Percentiles rank a stretch among this genome's conserved stretches.
Conservation (phyloP, 306 rosid species). For the Rosa chinensis region DNA sequence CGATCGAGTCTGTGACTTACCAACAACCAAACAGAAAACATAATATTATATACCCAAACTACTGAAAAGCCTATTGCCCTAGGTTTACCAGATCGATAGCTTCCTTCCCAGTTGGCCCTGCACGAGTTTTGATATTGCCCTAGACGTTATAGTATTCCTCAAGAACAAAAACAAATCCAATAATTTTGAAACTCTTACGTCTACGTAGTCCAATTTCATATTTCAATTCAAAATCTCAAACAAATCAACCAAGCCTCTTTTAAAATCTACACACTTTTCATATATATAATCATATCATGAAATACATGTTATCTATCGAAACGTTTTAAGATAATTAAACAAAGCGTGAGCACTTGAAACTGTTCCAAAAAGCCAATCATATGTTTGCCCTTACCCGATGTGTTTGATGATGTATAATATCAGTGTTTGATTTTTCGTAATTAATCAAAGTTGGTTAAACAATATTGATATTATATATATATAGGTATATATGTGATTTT, state of each 20-base stretch:
- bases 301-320: not conserved
- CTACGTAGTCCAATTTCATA: not conserved
- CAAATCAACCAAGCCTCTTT: not conserved
- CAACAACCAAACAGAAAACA: not conserved
- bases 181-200: not conserved
- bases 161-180: not conserved
- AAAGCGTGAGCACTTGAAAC: not conserved
- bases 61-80: not conserved
- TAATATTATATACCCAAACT: too few species aligned
- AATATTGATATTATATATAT: not conserved
- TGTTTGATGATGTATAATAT: not conserved
- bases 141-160: not conserved
- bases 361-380: not conserved
- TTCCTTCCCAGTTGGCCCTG: not conserved
- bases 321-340: not conserved
- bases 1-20: not conserved
- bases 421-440: not conserved
- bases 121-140: not conserved
- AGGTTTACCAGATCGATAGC: not conserved
- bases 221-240: not conserved
- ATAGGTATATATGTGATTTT: not conserved
- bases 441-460: not conserved
- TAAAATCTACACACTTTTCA: not conserved
- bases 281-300: not conserved
- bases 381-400: not conserved